A percentile compares a stretch with the other conserved stretches of the same genome.
Conservation (phyloP, 495 filamentous ascomycete species). For the Aspergillus nidulans region DNA sequence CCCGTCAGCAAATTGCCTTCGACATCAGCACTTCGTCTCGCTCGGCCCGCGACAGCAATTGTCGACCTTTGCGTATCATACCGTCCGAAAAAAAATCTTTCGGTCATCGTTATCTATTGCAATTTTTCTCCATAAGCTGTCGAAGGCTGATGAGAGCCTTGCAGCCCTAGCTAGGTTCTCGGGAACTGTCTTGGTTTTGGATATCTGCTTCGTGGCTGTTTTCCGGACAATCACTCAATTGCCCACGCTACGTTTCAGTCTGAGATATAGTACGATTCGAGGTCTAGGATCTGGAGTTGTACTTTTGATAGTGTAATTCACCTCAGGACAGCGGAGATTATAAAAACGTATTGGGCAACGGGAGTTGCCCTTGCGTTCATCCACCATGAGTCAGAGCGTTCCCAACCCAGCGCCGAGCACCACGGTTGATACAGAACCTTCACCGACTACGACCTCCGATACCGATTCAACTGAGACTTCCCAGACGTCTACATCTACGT, state of each 20-base stretch:
- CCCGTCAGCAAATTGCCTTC: neutral
- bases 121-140: too few species aligned
- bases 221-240: constrained; percentile 6
- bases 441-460: constrained; percentile 4
- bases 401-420: neutral
- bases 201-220: constrained; percentile 2
- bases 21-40: neutral
- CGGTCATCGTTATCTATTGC: neutral
- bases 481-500: neutral
- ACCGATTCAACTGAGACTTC: constrained; percentile 11
- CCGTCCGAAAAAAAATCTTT: too few species aligned
- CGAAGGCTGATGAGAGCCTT: constrained; percentile 1
- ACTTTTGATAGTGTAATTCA: neutral
- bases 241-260: neutral
- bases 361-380: neutral
- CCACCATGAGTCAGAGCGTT: neutral
- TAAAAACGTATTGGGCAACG: neutral
- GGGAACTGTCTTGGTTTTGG: neutral
- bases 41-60: neutral
- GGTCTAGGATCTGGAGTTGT: neutral
- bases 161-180: neutral
- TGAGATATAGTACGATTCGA: neutral
- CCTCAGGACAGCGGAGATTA: neutral
- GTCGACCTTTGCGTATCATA: neutral
- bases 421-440: neutral